Percentiles rank a stretch among this genome's conserved stretches.
Conservation (phyloP, 306 rosid genomes). For the Hippophae rhamnoides region DNA sequence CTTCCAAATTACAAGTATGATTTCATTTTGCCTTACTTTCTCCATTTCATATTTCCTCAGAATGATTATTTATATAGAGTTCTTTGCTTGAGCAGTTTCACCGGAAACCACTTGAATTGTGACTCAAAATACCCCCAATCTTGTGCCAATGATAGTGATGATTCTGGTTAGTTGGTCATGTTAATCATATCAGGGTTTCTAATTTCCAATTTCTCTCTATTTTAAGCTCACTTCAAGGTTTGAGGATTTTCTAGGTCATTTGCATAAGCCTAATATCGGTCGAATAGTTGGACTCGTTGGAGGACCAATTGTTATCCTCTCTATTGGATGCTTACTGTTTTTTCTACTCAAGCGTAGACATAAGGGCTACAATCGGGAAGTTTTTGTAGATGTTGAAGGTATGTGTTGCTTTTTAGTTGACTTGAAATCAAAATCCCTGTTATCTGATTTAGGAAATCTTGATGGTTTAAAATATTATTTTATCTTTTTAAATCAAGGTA, state of each 20-base stretch:
- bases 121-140: constrained; percentile 34
- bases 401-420: constrained; percentile 21
- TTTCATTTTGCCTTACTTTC: not conserved
- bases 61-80: constrained; percentile 7
- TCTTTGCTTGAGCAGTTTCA: constrained; percentile 51
- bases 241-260: constrained; percentile 38
- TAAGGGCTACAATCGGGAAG: constrained; percentile 63
- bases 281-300: constrained; percentile 61
- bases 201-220: constrained; percentile 2
- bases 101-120: constrained; percentile 75
- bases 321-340: constrained; percentile 46
- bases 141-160: constrained; percentile 42
- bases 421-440: not conserved
- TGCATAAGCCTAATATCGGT: constrained; percentile 50
- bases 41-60: not conserved
- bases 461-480: too few species aligned
- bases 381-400: constrained; percentile 97
- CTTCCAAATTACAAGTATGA: constrained; percentile 76
- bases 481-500: too few species aligned
- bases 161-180: constrained; percentile 50
- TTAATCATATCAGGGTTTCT: constrained; percentile 10
- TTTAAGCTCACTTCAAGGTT: constrained; percentile 19
- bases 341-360: constrained; percentile 51
- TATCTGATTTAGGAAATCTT: too few species aligned
- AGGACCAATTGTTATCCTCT: constrained; percentile 38